These are phyloP conservation scores for Thelonectria olida DNA, from an alignment of 2,329 filamentous ascomycete genomes.

Conservation along the genomic window DNA sequence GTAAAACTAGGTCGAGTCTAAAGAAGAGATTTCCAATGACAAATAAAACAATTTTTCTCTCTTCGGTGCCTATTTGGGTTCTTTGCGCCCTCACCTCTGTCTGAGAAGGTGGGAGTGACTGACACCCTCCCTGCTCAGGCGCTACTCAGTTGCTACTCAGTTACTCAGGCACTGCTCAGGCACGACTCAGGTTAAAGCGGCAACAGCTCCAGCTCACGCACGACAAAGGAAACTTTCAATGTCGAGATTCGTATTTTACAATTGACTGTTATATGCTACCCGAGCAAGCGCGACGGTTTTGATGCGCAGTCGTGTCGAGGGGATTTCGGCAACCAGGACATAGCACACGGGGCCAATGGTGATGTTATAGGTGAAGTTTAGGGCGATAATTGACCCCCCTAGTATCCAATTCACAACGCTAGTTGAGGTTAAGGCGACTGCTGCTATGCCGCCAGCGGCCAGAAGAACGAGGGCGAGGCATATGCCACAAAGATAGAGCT, in stretches of 20 bases:
- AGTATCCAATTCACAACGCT: neutral
- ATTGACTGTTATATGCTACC: neutral
- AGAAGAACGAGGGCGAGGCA: conserved; percentile 43
- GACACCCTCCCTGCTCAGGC: neutral
- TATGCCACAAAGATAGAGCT: conserved; percentile 51
- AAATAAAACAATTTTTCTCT: too few relatives aligned
- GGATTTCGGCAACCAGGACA: conserved; percentile 48
- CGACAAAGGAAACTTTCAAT: neutral
- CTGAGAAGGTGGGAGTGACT: too few relatives aligned
- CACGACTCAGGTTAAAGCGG: conserved; percentile 1
- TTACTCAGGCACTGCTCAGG: neutral
- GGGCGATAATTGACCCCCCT: neutral
- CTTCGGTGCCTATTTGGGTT: too few relatives aligned
- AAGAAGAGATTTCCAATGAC: too few relatives aligned
- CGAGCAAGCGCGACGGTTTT: too few relatives aligned
- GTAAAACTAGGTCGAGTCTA: too few relatives aligned
- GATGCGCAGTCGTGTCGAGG: too few relatives aligned
- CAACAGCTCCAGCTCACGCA: neutral
- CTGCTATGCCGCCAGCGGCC: conserved; percentile 50
- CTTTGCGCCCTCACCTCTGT: too few relatives aligned
- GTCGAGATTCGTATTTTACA: conserved; percentile 2
- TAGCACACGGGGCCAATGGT: conserved; percentile 53
- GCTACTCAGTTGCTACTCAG: neutral
- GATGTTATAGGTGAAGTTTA: conserved; percentile 48
- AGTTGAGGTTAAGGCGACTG: conserved; percentile 38